These are phyloP conservation scores for Acanthamoeba lenticulata DNA, from an alignment of 208 protist genomes.

Conservation along the genomic window DNA sequence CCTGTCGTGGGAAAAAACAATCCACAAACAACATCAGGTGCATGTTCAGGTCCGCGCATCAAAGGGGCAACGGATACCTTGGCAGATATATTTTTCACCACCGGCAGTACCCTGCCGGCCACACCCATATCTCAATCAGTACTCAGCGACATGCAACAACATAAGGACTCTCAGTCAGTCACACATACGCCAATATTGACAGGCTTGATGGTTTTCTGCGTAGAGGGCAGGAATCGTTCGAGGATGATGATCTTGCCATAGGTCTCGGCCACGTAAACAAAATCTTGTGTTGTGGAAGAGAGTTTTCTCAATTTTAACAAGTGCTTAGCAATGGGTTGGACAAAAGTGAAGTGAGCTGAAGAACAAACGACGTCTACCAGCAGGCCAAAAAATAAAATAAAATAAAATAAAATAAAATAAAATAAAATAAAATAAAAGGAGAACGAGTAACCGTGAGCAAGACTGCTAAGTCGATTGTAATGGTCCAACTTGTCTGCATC, in stretches of 20 bases:
- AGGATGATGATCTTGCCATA: conserved; percentile 53
- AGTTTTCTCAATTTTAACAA: too few relatives aligned
- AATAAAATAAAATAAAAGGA: not conserved
- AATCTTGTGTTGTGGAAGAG: not conserved
- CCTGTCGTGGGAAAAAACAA: not conserved
- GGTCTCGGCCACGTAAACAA: not conserved
- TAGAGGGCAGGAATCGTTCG: not conserved
- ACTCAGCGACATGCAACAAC: too few relatives aligned
- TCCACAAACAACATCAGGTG: not conserved
- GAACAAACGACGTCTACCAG: not conserved
- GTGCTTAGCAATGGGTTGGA: too few relatives aligned
- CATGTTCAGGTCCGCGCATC: too few relatives aligned
- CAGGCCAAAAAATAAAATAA: not conserved
- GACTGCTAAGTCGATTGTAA: not conserved
- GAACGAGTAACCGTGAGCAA: not conserved
- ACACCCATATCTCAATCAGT: not conserved
- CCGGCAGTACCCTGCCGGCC: not conserved
- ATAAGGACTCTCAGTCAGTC: too few relatives aligned
- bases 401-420: not conserved
- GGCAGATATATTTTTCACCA: conserved; percentile 3
- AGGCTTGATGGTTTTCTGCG: conserved; percentile 40
- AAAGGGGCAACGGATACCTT: not conserved
- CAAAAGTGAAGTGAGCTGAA: too few relatives aligned
- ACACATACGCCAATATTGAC: not conserved
- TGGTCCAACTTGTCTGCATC: not conserved